phyloP scores from a whole-genome alignment of 2,329 filamentous ascomycete genomes.

The Colletotrichum kahawae region DNA sequence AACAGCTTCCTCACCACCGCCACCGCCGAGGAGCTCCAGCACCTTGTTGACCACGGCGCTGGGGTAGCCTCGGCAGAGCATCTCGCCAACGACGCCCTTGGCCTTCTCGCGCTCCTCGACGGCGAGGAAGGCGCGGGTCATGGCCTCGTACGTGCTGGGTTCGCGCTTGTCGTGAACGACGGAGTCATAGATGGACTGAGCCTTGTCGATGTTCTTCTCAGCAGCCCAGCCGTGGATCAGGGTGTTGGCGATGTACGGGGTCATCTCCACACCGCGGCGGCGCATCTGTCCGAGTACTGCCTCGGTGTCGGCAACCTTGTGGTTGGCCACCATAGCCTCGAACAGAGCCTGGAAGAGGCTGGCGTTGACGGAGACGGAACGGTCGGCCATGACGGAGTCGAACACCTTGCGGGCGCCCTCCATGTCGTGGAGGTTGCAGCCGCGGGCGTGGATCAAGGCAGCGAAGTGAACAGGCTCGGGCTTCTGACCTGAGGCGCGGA shows the following conservation, averaged over 20 bases:
- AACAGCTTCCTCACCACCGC: conserved; percentile 44
- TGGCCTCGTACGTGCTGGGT: conserved; percentile 97
- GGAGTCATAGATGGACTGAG: conserved; percentile 78
- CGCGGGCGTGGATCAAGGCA: conserved; percentile 92
- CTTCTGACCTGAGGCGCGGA: conserved; percentile 73
- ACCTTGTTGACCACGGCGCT: conserved; percentile 93
- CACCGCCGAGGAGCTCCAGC: conserved; percentile 79
- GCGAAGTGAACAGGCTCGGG: conserved; percentile 96
- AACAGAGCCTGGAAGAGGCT: conserved; percentile 97
- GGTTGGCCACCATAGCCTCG: conserved; percentile 95
- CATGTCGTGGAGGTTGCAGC: conserved; percentile 93
- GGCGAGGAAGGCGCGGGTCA: conserved; percentile 91
- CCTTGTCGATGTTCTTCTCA: conserved; percentile 80
- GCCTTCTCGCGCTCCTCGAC: conserved; percentile 81
- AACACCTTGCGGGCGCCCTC: conserved; percentile 82
- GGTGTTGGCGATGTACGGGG: conserved; percentile 97
- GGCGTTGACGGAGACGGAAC: conserved; percentile 73
- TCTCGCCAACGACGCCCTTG: conserved; percentile 83
- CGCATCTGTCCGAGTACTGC: conserved; percentile 79
- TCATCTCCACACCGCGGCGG: conserved; percentile 77
- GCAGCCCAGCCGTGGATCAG: conserved; percentile 96
- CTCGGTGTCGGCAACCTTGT: conserved; percentile 79
- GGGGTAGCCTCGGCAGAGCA: conserved; percentile 89
- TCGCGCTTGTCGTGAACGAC: conserved; percentile 82
- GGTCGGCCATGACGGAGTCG: conserved; percentile 75